Conservation (phyloP, 495 filamentous ascomycete genomes). For the Daldinia vernicosa region DNA sequence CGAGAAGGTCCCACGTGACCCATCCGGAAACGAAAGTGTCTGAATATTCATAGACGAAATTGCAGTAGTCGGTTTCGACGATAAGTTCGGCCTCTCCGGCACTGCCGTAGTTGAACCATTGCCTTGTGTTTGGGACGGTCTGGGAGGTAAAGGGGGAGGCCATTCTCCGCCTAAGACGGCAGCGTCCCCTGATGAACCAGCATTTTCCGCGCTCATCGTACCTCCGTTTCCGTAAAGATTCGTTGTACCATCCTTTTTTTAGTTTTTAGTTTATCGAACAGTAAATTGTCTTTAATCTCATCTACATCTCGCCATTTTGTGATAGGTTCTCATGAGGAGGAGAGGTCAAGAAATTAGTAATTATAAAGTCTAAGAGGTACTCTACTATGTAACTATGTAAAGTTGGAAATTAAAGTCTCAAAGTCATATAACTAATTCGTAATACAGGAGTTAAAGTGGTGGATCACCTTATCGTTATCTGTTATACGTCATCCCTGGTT, state of each 20-base stretch:
- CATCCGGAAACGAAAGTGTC: constrained; percentile 74
- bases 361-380: not conserved
- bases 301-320: not conserved
- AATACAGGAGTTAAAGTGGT: constrained; percentile 5
- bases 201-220: constrained; percentile 42
- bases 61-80: constrained; percentile 82
- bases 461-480: constrained; percentile 38
- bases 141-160: constrained; percentile 74
- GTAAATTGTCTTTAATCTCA: not conserved
- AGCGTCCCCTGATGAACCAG: constrained; percentile 31
- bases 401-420: not conserved
- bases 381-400: too few species aligned
- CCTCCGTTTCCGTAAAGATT: constrained; percentile 8
- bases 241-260: constrained; percentile 42
- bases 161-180: constrained; percentile 48
- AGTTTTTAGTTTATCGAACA: not conserved
- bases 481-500: constrained; percentile 1
- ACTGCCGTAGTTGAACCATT: constrained; percentile 13
- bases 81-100: constrained; percentile 57
- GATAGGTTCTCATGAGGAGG: not conserved
- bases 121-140: constrained; percentile 53
- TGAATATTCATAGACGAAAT: constrained; percentile 80
- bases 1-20: constrained; percentile 68
- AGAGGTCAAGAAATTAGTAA: not conserved
- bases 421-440: not conserved